These are phyloP conservation scores for Babesia bigemina DNA, from an alignment of 169 alveolate species.

Conservation along the genomic window DNA sequence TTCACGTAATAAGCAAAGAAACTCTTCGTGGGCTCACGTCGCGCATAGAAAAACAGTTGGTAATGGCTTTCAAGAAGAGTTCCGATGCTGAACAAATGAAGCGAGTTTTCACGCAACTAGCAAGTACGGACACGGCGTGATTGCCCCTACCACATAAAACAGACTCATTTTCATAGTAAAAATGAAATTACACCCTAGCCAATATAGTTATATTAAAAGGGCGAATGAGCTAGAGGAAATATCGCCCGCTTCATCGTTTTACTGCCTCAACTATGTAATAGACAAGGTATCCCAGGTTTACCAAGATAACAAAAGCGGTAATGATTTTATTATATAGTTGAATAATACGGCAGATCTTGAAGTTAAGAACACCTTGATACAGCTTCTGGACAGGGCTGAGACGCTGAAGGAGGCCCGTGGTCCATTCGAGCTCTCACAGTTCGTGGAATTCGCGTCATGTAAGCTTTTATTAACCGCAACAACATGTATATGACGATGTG, in stretches of 20 bases:
- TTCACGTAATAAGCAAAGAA: slow-evolving; percentile 18
- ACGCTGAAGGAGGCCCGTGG: slow-evolving; percentile 4
- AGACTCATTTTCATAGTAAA: background rate
- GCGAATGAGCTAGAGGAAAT: slow-evolving; percentile 15
- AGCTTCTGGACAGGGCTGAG: slow-evolving; percentile 18
- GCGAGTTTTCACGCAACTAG: slow-evolving; percentile 6
- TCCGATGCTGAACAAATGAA: slow-evolving; percentile 52
- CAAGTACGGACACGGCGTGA: background rate
- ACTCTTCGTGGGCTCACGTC: slow-evolving; percentile 5
- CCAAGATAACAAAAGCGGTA: background rate
- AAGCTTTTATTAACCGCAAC: background rate
- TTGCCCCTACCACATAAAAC: background rate
- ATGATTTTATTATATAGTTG: background rate
- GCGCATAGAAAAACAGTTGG: slow-evolving; percentile 41
- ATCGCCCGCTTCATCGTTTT: slow-evolving; percentile 11
- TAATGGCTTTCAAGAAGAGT: slow-evolving; percentile 48
- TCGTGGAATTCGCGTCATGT: slow-evolving; percentile 2
- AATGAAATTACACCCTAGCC: background rate
- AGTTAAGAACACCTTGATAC: background rate
- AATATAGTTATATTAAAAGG: background rate
- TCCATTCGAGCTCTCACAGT: slow-evolving; percentile 1
- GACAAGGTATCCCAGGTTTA: slow-evolving; percentile 7
- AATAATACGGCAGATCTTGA: background rate
- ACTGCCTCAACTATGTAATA: slow-evolving; percentile 1
- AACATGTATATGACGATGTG: background rate